phyloP scores from a whole-genome alignment of 2,329 filamentous ascomycete species.

The Hypoxylon sp. region DNA sequence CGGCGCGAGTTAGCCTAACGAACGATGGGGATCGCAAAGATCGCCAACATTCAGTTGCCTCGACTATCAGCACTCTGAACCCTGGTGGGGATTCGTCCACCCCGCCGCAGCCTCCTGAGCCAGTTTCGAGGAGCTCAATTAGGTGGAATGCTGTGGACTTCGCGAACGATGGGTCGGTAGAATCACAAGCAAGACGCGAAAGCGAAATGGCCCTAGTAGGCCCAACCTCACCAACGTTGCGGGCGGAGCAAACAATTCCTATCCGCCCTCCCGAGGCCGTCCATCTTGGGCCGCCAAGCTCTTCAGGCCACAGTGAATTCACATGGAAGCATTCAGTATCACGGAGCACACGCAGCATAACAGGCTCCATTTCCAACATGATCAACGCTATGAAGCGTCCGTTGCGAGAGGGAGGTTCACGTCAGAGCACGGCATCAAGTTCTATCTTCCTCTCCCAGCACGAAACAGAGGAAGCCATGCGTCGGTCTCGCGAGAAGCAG shows the following conservation, averaged over 20 bases:
- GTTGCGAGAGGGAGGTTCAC: neutral
- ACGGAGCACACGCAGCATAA: conserved; percentile 22
- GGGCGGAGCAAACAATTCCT: conserved; percentile 2
- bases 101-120: conserved; percentile 28
- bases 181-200: conserved; percentile 16
- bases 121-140: conserved; percentile 38
- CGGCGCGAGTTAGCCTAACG: conserved; percentile 28
- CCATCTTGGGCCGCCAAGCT: conserved; percentile 9
- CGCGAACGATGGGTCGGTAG: conserved; percentile 28
- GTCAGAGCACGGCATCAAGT: conserved; percentile 15
- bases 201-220: conserved; percentile 20
- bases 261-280: conserved; percentile 29
- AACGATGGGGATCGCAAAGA: conserved; percentile 35
- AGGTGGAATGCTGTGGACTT: conserved; percentile 51
- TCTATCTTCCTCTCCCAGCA: conserved; percentile 46
- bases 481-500: conserved; percentile 67
- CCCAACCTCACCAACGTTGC: conserved; percentile 31
- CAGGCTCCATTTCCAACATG: conserved; percentile 40
- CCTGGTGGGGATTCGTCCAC: conserved; percentile 36
- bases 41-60: conserved; percentile 49
- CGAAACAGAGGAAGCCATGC: conserved; percentile 54
- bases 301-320: conserved; percentile 12
- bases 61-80: conserved; percentile 50
- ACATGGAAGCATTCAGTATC: conserved; percentile 32
- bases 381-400: conserved; percentile 32